Conservation (phyloP, 257 asterid species). For the Nyctanthes arbortristis region DNA sequence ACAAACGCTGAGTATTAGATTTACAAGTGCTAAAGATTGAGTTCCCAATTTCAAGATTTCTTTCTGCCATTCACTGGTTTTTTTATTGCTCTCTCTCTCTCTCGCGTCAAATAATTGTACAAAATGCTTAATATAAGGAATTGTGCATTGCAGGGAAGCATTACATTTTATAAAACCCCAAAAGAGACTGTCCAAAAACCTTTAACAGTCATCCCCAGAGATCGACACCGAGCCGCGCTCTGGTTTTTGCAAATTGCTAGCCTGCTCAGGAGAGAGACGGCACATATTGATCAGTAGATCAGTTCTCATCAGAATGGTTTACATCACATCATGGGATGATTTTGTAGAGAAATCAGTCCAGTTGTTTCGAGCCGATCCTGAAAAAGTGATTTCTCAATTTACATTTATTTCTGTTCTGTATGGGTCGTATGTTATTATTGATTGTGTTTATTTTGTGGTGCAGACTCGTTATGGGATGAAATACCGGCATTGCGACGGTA, state of each 20-base stretch:
- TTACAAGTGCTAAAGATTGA: too few species aligned
- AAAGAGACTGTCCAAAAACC: too few species aligned
- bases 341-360: constrained; percentile 70
- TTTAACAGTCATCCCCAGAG: not conserved
- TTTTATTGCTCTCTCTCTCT: too few species aligned
- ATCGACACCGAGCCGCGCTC: not conserved
- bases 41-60: too few species aligned
- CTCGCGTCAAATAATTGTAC: too few species aligned
- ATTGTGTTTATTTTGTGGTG: constrained; percentile 4
- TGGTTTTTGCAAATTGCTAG: not conserved
- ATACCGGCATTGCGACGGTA: constrained; percentile 86
- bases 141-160: too few species aligned
- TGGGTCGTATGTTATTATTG: constrained; percentile 16
- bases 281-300: not conserved
- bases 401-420: not conserved
- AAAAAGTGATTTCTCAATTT: constrained; percentile 38
- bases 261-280: too few species aligned
- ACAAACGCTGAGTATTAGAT: too few species aligned
- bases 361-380: constrained; percentile 71
- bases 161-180: too few species aligned
- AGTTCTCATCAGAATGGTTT: constrained; percentile 53
- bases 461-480: constrained; percentile 89
- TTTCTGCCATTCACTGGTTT: too few species aligned
- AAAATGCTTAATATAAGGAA: too few species aligned
- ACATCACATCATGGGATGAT: constrained; percentile 79